Base-by-base conservation (phyloP, 495 filamentous ascomycete genomes). In the Lasiosphaeria ovina region DNA sequence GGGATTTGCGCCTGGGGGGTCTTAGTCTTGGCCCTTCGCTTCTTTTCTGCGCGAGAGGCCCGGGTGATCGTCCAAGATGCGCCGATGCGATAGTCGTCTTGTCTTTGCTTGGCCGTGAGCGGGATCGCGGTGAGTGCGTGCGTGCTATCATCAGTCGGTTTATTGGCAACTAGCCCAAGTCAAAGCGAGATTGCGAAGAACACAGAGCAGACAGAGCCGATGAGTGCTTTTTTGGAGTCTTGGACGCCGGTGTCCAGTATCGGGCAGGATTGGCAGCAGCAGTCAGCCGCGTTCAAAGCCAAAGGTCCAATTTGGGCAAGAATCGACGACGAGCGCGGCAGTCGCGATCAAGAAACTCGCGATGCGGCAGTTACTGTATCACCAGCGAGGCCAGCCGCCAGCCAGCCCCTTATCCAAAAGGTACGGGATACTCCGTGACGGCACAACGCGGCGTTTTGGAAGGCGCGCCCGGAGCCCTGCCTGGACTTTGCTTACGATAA, bases 131-230 rank as follows among this genome's bases (percentile, higher is more conserved):
- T 35, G 9, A 11, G 2, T n/a, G 10, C 17, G 49, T 35, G 17
- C 9, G 17, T 10, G 49, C 17, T 10, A 51, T 32, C 49, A 32
- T 32, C 9, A 45, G n/a, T 45, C 9, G n/a, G 10, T 10, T 9
- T 51, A 51, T 51, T 51, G 49, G 49, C 49, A 51, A 51, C 1
- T 11, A 10, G 11, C 34, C 24, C 58, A 55, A 42, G 35, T 51
- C 24, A 60, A 55, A 60, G 58, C 58, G 58, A 60, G 42, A 60
- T 60, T 60, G 38, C 38, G 42, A 55, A 55, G 55, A 24, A 35
- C 9, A 60, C 45, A 54, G 55, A 31, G 16, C 49, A 9, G 11
- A 14, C 5, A 7, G 32, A 5, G 10, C 32, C 49, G 24, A 50
- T 7, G 3, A 10, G 8, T n/a, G 40, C 10, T 45, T 45, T 45